Evolutionary conservation across 164 flowering plant species (phyloP), one percentile per base, ranked within the genome.

Genomic region (Sextonia rubra): DNA sequence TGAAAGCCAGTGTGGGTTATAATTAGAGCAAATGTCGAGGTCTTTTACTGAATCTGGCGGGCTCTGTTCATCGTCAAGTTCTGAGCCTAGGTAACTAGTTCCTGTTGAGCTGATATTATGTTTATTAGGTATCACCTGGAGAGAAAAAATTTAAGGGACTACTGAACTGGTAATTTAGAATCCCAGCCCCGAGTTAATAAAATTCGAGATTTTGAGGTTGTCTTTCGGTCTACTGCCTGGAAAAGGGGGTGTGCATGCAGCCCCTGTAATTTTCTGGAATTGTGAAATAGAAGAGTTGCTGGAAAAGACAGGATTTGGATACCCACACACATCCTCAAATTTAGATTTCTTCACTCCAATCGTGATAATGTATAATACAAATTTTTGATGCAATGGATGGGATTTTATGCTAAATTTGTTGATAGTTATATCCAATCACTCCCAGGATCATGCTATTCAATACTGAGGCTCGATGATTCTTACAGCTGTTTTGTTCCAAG

Each of bases 1-100:
- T 73, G 67, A 71, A 75, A 58, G 62, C 64, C 66, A 62, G 71
- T 74, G 77, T 76, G 68, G 74, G 15, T 44, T 24, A 29, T 18
- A 24, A 69, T 70, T 75, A 62, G 74, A 74, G 80, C 81, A 77
- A 69, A 88, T 88, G 93, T 82, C 91, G 74, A 86, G 80, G 74
- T 83, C 84, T 78, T 82, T 84, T 72, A 79, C 87, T 67, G 85
- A 77, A 71, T 76, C 80, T 64, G 77, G 62, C 48, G 80, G 74
- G 26, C 55, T 26, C 3, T 29, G 5, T 61, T 66, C 78, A 55
- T 74, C 78, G 32, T 80, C 86, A 72, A 37, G 80, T 75, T 77
- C 82, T 73, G 77, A 47, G 66, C 32, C 68, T 20, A 74, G 75
- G 82, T 77, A 68, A 69, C 47, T 64, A 20, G 23, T 70, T 32